Base-by-base conservation (phyloP, 1,284 basidiomycete species). In the Trichosporon asahii region DNA sequence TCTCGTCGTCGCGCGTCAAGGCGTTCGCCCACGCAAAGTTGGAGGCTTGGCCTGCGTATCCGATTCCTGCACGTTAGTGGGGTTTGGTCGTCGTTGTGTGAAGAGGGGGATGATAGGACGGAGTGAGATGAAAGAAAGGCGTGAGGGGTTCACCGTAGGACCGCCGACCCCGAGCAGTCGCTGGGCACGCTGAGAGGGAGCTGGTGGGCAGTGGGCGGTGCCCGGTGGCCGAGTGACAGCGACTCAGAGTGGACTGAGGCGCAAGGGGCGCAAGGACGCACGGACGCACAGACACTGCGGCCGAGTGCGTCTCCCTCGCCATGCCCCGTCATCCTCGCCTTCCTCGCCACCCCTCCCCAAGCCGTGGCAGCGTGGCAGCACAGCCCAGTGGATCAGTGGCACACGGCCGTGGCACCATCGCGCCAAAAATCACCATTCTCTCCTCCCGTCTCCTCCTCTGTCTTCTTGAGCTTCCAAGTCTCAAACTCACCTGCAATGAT, bases 21-120 rank as follows among this genome's bases (percentile, higher is more conserved):
- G 73, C 66, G 70, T 80, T 82, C 18, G 80, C 80, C 80, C 80
- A 82, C 0, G 79, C 79, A 66, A 80, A 80, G 72, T 82, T 82
- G 27, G 73, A 74, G 3, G 81, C 81, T 69, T 82, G 81, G 21
- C 81, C 81, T 0, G 78, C 77, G 64, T 80, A 80, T 0, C 78
- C 79, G 44, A 80, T 73, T 37, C 35, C 35, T 37, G 35, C 35
- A 37, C 11, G 35, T 37, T 12, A 37, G 35, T 9, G 31, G 3
- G 31, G 31, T 33, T 33, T n/a, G 31, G 9, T 33, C 31, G 31
- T 33, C 31, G 9, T 4, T 33, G 31, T 4, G 31, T 33, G 31
- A 33, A 33, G 4, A 3, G 31, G 31, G 9, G 31, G 31, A 9
- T 9, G 31, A 3, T 3, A 9, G 31, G 31, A n/a, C n/a, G n/a